Conservation (phyloP, 805 yeast species). For the Candida loeiensis region DNA sequence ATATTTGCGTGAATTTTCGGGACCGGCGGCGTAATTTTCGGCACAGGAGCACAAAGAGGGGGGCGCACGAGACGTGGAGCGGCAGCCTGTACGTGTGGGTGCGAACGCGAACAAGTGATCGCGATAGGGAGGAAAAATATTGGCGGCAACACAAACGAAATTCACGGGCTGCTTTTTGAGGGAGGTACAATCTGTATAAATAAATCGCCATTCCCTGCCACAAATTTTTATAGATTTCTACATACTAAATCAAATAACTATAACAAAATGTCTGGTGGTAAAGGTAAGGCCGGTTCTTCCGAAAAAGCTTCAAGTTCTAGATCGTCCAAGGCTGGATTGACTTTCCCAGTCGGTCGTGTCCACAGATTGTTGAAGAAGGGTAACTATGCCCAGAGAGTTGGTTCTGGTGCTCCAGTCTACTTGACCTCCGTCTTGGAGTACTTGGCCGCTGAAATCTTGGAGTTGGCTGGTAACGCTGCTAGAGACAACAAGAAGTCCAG, state of each 20-base stretch:
- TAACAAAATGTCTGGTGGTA: slow-evolving; percentile 17
- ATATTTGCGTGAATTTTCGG: neutral
- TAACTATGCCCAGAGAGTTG: slow-evolving; percentile 50
- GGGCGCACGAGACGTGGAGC: neutral
- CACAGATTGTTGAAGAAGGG: slow-evolving; percentile 51
- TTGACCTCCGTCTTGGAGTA: slow-evolving; percentile 49
- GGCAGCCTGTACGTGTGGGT: neutral
- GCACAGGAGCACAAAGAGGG: neutral
- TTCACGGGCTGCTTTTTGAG: neutral
- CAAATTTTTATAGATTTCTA: slow-evolving; percentile 1
- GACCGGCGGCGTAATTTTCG: neutral
- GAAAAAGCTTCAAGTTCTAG: slow-evolving; percentile 49
- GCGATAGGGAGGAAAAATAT: neutral
- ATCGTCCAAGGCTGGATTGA: slow-evolving; percentile 49
- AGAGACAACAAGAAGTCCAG: slow-evolving; percentile 87
- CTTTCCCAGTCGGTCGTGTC: slow-evolving; percentile 51
- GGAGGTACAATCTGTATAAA: neutral
- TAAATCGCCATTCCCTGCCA: neutral
- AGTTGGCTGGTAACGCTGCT: slow-evolving; percentile 52
- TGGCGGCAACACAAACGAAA: neutral
- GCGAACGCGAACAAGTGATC: neutral
- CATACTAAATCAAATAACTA: slow-evolving; percentile 1
- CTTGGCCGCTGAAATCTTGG: slow-evolving; percentile 49
- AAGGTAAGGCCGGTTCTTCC: slow-evolving; percentile 43
- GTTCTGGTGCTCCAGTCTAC: slow-evolving; percentile 52